phyloP scores from a whole-genome alignment of 208 protist species.

The Acanthamoeba culbertsoni region DNA sequence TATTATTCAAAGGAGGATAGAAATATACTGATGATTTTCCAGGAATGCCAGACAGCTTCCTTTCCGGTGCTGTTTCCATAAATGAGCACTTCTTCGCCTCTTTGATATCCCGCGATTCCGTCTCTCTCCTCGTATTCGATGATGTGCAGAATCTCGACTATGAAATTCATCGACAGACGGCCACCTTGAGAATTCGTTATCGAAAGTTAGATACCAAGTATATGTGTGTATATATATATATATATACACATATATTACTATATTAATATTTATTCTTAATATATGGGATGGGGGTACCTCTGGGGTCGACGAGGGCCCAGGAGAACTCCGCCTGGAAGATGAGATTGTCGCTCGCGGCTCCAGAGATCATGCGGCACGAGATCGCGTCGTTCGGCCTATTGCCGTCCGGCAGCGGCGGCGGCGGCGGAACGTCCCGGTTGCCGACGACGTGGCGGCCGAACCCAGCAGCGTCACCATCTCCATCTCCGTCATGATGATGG shows the following conservation, averaged over 20 bases:
- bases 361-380: not conserved
- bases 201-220: not conserved
- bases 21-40: not conserved
- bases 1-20: not conserved
- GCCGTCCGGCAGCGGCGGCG: not conserved
- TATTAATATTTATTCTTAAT: too few relatives aligned
- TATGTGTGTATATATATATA: not conserved
- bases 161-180: not conserved
- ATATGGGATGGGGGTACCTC: too few relatives aligned
- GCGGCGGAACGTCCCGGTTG: not conserved
- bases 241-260: too few relatives aligned
- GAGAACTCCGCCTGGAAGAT: conserved; percentile 31
- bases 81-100: not conserved
- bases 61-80: not conserved
- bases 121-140: not conserved
- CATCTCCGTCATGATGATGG: not conserved
- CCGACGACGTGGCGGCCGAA: not conserved
- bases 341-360: not conserved
- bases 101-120: not conserved
- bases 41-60: not conserved
- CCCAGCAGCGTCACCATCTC: not conserved
- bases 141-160: not conserved
- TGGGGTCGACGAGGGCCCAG: not conserved
- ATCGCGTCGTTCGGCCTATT: not conserved
- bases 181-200: too few relatives aligned